These are phyloP conservation scores for Phaeosphaeria sp. DNA, from an alignment of 2,329 filamentous ascomycete species.

Conservation along the genomic window DNA sequence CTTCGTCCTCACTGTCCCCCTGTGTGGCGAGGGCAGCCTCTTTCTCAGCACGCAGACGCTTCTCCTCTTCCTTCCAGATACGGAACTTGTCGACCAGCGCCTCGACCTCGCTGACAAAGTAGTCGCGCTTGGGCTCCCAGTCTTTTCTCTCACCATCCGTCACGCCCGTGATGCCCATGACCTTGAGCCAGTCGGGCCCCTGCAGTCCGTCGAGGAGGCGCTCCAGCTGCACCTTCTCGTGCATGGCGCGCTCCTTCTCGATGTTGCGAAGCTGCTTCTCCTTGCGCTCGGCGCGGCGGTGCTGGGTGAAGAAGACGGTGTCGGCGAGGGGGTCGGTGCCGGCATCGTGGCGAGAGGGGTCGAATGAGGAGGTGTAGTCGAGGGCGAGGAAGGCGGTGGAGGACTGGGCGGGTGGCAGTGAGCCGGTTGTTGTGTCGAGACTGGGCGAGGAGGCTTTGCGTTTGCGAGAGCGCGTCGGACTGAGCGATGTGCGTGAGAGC, in stretches of 20 bases:
- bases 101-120: constrained; percentile 85
- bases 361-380: constrained; percentile 51
- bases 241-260: constrained; percentile 70
- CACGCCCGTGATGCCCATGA: constrained; percentile 86
- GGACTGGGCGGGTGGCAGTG: constrained; percentile 25
- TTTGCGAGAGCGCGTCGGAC: constrained; percentile 36
- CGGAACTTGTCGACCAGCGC: constrained; percentile 86
- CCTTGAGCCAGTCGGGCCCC: constrained; percentile 89
- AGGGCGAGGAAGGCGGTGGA: constrained; percentile 47
- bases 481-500: constrained; percentile 27
- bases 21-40: constrained; percentile 66
- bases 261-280: constrained; percentile 74
- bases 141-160: constrained; percentile 86
- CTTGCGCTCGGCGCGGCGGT: constrained; percentile 67
- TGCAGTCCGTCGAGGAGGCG: constrained; percentile 79
- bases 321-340: constrained; percentile 63
- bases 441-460: constrained; percentile 17
- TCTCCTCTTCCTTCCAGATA: constrained; percentile 88
- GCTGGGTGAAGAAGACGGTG: constrained; percentile 63
- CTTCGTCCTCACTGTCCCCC: constrained; percentile 52
- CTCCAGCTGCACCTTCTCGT: constrained; percentile 71
- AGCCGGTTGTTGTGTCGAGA: neutral
- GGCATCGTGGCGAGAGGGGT: constrained; percentile 40
- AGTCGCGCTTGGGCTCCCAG: constrained; percentile 83
- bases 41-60: constrained; percentile 77